Evolutionary conservation across 2,329 filamentous ascomycete species (phyloP).

Genomic region (Ophiosphaerella herpotricha): DNA sequence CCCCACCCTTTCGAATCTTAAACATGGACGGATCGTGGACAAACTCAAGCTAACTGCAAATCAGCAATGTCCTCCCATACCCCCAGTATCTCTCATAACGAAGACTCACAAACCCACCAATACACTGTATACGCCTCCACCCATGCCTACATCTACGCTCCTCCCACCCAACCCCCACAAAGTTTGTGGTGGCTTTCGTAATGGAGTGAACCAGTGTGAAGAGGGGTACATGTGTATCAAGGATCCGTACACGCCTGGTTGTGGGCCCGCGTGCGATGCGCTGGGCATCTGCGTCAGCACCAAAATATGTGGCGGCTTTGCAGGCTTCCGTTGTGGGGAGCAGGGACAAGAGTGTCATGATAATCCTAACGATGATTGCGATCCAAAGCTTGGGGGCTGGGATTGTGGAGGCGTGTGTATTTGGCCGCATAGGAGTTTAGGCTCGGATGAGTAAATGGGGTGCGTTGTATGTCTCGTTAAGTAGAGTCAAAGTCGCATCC

Average conservation of each 20-base stretch:
- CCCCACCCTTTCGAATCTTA: too few relatives aligned
- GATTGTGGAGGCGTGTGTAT: constrained; percentile 53
- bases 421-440: constrained; percentile 17
- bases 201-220: constrained; percentile 10
- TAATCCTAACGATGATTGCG: constrained; percentile 51
- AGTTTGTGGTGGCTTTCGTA: constrained; percentile 35
- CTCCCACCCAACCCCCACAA: constrained; percentile 14
- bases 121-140: not conserved
- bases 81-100: not conserved
- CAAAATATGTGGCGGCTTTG: constrained; percentile 50
- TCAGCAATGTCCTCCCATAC: constrained; percentile 4
- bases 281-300: constrained; percentile 43
- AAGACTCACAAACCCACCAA: not conserved
- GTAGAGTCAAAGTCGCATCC: too few relatives aligned
- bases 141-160: constrained; percentile 1
- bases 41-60: not conserved
- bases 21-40: not conserved
- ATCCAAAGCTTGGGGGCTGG: constrained; percentile 44
- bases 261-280: constrained; percentile 40
- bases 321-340: constrained; percentile 39
- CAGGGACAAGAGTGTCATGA: constrained; percentile 47
- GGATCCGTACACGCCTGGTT: constrained; percentile 35
- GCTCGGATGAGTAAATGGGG: not conserved
- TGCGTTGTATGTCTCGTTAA: too few relatives aligned
- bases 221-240: constrained; percentile 34